Evolutionary conservation across 78 protist genomes (phyloP), one percentile per base, ranked within the genome.

Genomic region (Dictyostelium capitatum): DNA sequence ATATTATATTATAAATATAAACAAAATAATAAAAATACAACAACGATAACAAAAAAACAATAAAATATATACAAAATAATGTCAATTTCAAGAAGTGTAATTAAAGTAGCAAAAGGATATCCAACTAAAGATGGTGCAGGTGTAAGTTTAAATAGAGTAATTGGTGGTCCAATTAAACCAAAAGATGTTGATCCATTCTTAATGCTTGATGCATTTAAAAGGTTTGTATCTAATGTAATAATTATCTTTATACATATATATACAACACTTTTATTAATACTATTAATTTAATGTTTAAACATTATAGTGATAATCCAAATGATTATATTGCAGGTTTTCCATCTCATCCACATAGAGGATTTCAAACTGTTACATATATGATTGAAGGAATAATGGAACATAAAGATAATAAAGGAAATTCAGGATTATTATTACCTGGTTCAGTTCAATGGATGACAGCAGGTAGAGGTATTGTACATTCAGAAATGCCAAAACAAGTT

Each of bases 311-410:
- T 59, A 65, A 89, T 32, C 43, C 85, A n/a, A 62, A 89, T 25
- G 89, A 89, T 48, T 90, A 90, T 65, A 90, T 90, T 32, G 89
- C 80, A 20, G 97, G 97, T 48, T 84, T 94, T 37, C 96, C 96
- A 2, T 7, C 47, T 74, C 98, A 97, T 72, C 97, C 97, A 15
- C 98, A 97, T 80, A 95, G 97, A 23, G 98, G 98, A 28, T 91
- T 96, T n/a, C 94, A 96, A 30, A 97, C 98, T 3, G 91, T 97
- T 14, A 95, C 98, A 0, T 94, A 96, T 83, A 84, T 96, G 83
- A 25, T 82, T 10, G 87, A 57, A 19, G 98, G 98, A 12, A 1
- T 54, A 11, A 54, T 80, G 41, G 95, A 79, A 79, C 97, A 95
- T 73, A 15, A 65, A 20, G 98, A 97, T 82, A 25, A 56, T 32